These are phyloP conservation scores for Yamadazyma diospyri DNA, from an alignment of 1,139 yeast species.

Conservation along the genomic window DNA sequence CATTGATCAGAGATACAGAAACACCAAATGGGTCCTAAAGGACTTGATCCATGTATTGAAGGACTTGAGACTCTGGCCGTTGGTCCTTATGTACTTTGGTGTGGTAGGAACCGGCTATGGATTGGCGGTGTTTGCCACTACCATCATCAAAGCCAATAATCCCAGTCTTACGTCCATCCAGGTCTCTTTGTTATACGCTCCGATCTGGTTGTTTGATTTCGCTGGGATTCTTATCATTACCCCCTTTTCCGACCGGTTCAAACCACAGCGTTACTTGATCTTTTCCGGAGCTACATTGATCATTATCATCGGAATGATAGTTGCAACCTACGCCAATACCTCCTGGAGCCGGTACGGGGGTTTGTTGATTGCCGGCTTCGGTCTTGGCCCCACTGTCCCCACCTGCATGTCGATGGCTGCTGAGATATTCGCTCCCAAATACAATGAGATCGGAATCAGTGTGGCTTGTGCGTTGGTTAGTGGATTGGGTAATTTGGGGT, in stretches of 20 bases:
- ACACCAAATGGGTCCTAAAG: slow-evolving; percentile 54
- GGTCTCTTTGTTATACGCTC: slow-evolving; percentile 76
- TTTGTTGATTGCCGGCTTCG: slow-evolving; percentile 75
- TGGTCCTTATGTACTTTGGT: slow-evolving; percentile 85
- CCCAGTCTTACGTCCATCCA: slow-evolving; percentile 63
- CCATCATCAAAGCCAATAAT: slow-evolving; percentile 67
- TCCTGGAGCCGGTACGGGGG: slow-evolving; percentile 81
- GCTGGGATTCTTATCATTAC: slow-evolving; percentile 75
- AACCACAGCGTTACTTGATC: slow-evolving; percentile 53
- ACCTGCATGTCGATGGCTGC: slow-evolving; percentile 85
- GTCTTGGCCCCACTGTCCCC: slow-evolving; percentile 89
- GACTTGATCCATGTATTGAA: slow-evolving; percentile 56
- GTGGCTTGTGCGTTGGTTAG: slow-evolving; percentile 79
- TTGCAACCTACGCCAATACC: slow-evolving; percentile 71
- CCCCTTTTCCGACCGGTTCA: slow-evolving; percentile 73
- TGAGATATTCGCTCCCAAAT: slow-evolving; percentile 64
- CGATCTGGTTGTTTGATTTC: slow-evolving; percentile 85
- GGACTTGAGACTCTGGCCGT: slow-evolving; percentile 75
- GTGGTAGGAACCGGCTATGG: slow-evolving; percentile 90
- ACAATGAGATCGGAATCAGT: slow-evolving; percentile 85
- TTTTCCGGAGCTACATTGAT: slow-evolving; percentile 61
- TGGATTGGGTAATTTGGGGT: slow-evolving; percentile 83
- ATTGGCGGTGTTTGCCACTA: slow-evolving; percentile 79
- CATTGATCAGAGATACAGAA: slow-evolving; percentile 43
- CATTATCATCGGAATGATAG: slow-evolving; percentile 71